Base-by-base conservation (phyloP, 805 yeast species). In the Nakazawaea wyomingensis region DNA sequence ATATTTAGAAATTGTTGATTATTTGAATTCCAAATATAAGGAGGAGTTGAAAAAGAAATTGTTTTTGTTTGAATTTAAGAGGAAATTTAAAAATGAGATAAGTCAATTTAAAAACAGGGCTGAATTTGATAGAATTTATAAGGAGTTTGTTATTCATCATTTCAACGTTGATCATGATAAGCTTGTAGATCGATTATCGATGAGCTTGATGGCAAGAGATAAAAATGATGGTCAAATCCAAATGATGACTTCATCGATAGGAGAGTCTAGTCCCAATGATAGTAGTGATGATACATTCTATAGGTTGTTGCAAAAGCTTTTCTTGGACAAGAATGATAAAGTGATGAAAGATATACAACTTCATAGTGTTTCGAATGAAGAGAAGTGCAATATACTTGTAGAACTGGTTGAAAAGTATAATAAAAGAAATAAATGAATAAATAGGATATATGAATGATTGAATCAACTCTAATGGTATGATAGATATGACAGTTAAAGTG, bases 41-140 rank as follows among this genome's bases (percentile, higher is more conserved):
- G 41, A 31, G 21, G 4, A 14, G 3, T 10, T 30, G 10, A 27
- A 38, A 3, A 43, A 43, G 34, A 43, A 43, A 32, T n/a, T 43
- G 32, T 43, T 16, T 34, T 30, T 37, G 13, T 34, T 43, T 29
- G 46, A 43, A 17, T 43, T 43, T 34, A 43, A 34, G 20, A 31
- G 22, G n/a, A 33, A 34, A 14, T 43, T 43, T 17, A 34, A 33
- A 16, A 18, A 26, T 7, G 43, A 37, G 18, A 13, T 37, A n/a
- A 19, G 16, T 21, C 13, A 11, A 9, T 28, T 35, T 22, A 18
- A n/a, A n/a, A n/a, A n/a, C 32, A 26, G 26, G 31, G 22, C 24
- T 19, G 44, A 41, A 14, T 41, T 41, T 19, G 44, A 41, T 26
- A 28, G 13, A 14, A 6, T 42, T n/a, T 42, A 42, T 29, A 42